Evolutionary conservation across 768 basidiomycete genomes (phyloP).

Genomic region (Mycena vitilis): DNA sequence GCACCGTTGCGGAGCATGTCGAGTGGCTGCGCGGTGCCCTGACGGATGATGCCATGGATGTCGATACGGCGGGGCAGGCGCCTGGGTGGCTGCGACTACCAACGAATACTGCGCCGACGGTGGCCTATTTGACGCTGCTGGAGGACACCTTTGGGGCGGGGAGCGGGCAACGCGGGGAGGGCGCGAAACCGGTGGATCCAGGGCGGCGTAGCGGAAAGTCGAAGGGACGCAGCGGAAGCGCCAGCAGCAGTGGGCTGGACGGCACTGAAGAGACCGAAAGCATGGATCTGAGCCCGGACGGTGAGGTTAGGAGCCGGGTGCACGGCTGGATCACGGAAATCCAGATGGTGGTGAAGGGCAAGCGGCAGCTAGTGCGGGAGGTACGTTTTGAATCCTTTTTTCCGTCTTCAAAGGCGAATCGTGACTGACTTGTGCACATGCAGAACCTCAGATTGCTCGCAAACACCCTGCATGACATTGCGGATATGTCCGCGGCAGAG

Average conservation of each 20-base stretch:
- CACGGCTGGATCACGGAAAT: conserved; percentile 19
- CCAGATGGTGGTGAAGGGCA: conserved; percentile 22
- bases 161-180: conserved; percentile 25
- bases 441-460: conserved; percentile 21
- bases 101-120: conserved; percentile 23
- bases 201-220: background rate
- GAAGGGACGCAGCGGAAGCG: background rate
- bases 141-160: conserved; percentile 33
- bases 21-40: background rate
- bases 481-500: conserved; percentile 17
- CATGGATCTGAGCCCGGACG: background rate
- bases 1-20: background rate
- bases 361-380: conserved; percentile 16
- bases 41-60: background rate
- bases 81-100: conserved; percentile 4
- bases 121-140: conserved; percentile 22
- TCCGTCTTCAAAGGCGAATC: too few relatives aligned
- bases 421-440: background rate
- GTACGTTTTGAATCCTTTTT: conserved; percentile 7
- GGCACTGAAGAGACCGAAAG: background rate
- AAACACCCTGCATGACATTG: conserved; percentile 19
- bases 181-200: conserved; percentile 7
- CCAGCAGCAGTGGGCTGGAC: background rate
- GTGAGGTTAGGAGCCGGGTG: background rate
- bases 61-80: background rate